A percentile compares a stretch with the other conserved stretches of the same genome.
These are phyloP conservation scores for Basipetospora chlamydospora DNA, from an alignment of 2,329 filamentous ascomycete genomes.

Conservation along the genomic window DNA sequence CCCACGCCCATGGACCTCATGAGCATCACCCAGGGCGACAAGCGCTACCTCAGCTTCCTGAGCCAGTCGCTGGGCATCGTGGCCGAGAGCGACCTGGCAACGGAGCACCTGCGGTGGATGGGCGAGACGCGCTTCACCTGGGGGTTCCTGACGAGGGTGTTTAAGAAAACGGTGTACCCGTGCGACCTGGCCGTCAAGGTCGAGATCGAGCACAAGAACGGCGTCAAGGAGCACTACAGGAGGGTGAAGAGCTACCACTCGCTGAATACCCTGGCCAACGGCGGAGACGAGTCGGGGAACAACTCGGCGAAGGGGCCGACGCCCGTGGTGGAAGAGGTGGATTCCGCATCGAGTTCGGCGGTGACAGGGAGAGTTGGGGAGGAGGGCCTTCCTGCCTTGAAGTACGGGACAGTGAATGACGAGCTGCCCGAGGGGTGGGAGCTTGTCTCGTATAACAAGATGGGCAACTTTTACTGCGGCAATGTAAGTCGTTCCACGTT, in stretches of 20 bases:
- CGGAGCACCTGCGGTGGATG: constrained; percentile 89
- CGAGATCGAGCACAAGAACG: constrained; percentile 60
- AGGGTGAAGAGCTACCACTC: constrained; percentile 16
- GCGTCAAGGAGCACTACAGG: constrained; percentile 60
- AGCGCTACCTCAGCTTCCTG: constrained; percentile 69
- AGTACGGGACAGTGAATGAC: constrained; percentile 69
- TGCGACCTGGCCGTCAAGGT: constrained; percentile 80
- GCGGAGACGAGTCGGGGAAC: constrained; percentile 12
- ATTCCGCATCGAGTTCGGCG: constrained; percentile 7
- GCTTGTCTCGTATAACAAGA: constrained; percentile 53
- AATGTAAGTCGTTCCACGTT: constrained; percentile 42
- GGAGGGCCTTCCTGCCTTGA: constrained; percentile 53
- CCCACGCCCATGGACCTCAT: constrained; percentile 74
- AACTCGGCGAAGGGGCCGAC: background rate
- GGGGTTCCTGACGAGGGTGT: constrained; percentile 64
- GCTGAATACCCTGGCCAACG: constrained; percentile 5
- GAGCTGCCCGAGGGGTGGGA: constrained; percentile 67
- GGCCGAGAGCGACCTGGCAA: constrained; percentile 79
- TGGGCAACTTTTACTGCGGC: constrained; percentile 88
- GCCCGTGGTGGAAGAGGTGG: constrained; percentile 9
- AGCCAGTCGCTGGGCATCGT: constrained; percentile 83
- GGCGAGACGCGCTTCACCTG: constrained; percentile 72
- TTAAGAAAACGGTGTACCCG: constrained; percentile 68
- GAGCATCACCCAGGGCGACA: constrained; percentile 70
- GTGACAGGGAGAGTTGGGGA: no score